A percentile compares a stretch with the other conserved stretches of the same genome.
phyloP scores from a whole-genome alignment of 2,329 filamentous ascomycete genomes.

The Colletotrichum horii region DNA sequence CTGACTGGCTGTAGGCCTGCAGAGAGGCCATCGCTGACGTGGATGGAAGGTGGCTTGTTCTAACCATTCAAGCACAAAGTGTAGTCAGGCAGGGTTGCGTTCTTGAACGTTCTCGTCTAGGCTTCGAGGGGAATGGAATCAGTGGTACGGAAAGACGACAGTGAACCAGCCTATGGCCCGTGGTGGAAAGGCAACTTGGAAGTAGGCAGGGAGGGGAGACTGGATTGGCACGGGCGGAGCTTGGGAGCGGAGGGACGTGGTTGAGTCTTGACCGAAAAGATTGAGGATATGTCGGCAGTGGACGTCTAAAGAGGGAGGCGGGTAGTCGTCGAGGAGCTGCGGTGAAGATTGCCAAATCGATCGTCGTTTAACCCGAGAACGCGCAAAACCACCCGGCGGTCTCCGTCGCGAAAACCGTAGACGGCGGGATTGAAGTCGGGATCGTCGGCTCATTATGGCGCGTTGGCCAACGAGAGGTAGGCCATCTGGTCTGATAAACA shows the following conservation, averaged over 20 bases:
- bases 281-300: not conserved
- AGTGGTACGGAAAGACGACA: not conserved
- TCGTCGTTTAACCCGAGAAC: too few species aligned
- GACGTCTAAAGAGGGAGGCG: too few species aligned
- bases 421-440: too few species aligned
- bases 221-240: not conserved
- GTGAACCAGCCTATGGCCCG: not conserved
- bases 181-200: not conserved
- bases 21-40: not conserved
- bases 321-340: too few species aligned
- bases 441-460: not conserved
- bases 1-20: not conserved
- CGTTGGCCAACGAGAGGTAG: not conserved
- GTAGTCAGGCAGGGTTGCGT: not conserved
- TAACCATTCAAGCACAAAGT: not conserved
- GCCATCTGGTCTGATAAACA: not conserved
- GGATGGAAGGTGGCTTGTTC: not conserved
- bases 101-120: not conserved
- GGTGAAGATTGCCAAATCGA: too few species aligned
- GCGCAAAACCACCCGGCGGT: too few species aligned
- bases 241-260: not conserved
- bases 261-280: not conserved
- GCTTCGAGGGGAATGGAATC: not conserved
- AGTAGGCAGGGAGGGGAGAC: not conserved
- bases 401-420: too few species aligned